Evolutionary conservation across 306 rosid species (phyloP).

Genomic region (Mimosa pudica): DNA sequence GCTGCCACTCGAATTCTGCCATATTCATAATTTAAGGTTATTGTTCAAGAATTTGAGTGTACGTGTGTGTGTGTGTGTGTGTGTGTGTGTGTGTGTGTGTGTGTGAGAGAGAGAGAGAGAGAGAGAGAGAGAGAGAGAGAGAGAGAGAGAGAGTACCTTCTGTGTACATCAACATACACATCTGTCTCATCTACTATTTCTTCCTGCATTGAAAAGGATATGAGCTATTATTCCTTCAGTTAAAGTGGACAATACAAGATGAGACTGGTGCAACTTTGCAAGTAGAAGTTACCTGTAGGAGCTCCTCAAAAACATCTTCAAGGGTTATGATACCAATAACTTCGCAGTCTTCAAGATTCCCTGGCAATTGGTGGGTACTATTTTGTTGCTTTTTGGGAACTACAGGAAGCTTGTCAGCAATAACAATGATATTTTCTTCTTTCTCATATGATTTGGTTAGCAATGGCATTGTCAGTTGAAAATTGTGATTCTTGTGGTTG

Average conservation of each 20-base stretch:
- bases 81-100: too few species aligned
- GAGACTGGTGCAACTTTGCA: conserved; percentile 6
- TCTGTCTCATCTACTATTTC: conserved; percentile 98
- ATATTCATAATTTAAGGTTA: conserved; percentile 24
- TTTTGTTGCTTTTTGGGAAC: conserved; percentile 39
- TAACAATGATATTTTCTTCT: conserved; percentile 47
- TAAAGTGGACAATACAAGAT: conserved; percentile 27
- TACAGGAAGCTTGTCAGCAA: conserved; percentile 55
- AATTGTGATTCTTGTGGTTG: conserved; percentile 34
- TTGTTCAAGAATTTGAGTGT: too few species aligned
- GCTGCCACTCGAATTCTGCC: conserved; percentile 95
- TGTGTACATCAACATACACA: conserved; percentile 83
- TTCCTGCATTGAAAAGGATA: conserved; percentile 60
- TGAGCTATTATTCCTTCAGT: conserved; percentile 45
- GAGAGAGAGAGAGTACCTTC: conserved; percentile 48
- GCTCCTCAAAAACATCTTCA: conserved; percentile 97
- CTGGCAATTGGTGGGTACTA: conserved; percentile 43
- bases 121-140: neutral
- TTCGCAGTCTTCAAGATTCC: conserved; percentile 82
- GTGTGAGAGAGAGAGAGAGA: neutral
- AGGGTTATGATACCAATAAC: conserved; percentile 92
- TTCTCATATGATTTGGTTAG: conserved; percentile 50
- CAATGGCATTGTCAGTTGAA: conserved; percentile 69
- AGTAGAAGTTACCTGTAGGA: conserved; percentile 70
- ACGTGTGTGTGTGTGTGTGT: too few species aligned